phyloP scores from a whole-genome alignment of 495 filamentous ascomycete species.

The Poronia punctata region DNA sequence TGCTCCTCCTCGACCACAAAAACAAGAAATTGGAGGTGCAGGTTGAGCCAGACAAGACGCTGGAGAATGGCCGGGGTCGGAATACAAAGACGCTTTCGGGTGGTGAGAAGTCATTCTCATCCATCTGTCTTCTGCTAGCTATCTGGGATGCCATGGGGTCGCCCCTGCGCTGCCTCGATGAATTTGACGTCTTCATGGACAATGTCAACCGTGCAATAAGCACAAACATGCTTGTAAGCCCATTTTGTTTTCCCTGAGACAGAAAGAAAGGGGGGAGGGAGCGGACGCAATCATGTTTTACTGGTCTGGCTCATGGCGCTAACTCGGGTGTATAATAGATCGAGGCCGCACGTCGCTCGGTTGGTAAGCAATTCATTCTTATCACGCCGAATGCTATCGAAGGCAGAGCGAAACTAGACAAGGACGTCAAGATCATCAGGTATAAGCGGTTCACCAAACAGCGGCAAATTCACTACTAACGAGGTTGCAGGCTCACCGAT shows the following conservation, averaged over 20 bases:
- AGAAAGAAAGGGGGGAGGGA: too few species aligned
- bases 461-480: constrained; percentile 3
- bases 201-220: constrained; percentile 89
- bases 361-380: constrained; percentile 89
- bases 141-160: constrained; percentile 99
- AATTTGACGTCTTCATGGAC: constrained; percentile 99
- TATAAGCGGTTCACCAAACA: constrained; percentile 36
- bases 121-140: constrained; percentile 83
- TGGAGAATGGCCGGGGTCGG: constrained; percentile 56
- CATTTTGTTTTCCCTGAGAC: neutral
- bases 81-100: constrained; percentile 88
- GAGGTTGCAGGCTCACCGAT: constrained; percentile 36
- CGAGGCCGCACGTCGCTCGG: constrained; percentile 70
- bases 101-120: constrained; percentile 96
- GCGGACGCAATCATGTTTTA: too few species aligned
- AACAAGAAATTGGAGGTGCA: constrained; percentile 66
- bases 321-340: too few species aligned
- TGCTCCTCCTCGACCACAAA: constrained; percentile 68
- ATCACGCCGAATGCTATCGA: constrained; percentile 91
- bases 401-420: constrained; percentile 55
- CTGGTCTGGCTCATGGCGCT: too few species aligned
- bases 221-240: constrained; percentile 85
- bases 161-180: constrained; percentile 88
- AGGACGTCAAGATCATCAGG: constrained; percentile 82
- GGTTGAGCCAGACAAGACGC: constrained; percentile 75